Evolutionary conservation across 192 early-diverging fungal genomes (phyloP), one percentile per base, ranked within the genome.

Genomic region (Backusella parvicylindrica): DNA sequence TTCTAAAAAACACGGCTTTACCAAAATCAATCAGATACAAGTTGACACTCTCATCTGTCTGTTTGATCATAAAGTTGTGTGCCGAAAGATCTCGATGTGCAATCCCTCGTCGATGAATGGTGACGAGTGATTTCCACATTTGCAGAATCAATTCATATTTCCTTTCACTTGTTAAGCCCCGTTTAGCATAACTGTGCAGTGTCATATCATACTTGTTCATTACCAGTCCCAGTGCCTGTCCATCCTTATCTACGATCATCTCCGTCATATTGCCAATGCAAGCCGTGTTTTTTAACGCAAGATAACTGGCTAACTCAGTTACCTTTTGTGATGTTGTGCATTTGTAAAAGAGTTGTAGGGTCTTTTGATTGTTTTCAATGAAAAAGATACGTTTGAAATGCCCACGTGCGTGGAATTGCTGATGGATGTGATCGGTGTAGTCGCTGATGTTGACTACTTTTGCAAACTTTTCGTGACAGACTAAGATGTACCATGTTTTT

Each of bases 1-100:
- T 75, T 13, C 68, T 56, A 26, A 79, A 75, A 75, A 90, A 88
- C 3, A 85, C 78, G 0, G 88, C 84, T 68, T 89, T 89, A 9
- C 88, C 88, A 76, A 89, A 89, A 75, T 89, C 88, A 68, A 89
- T 89, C 53, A 89, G 72, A 21, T 81, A 84, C 23, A 89, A 38
- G 36, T 80, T 53, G 0, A 86, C 85, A 21, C 70, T 73, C 26
- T 80, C 40, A 1, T 87, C 65, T 0, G 81, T 69, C 47, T 83
- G 79, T 43, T 83, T 79, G 35, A 90, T 82, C 87, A 90, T 90
- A 73, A 86, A 86, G 31, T 88, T 90, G 9, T 88, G 86, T 41
- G 87, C 85, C 9, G 83, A 85, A 18, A 90, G 65, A 67, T 90
- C 88, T 28, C 88, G 78, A 77, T 89, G 88, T 0, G 89, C 87